A percentile compares a stretch with the other conserved stretches of the same genome.
Evolutionary conservation across 148 eudicot species (phyloP).

Genomic region (Dysphania ambrosioides): DNA sequence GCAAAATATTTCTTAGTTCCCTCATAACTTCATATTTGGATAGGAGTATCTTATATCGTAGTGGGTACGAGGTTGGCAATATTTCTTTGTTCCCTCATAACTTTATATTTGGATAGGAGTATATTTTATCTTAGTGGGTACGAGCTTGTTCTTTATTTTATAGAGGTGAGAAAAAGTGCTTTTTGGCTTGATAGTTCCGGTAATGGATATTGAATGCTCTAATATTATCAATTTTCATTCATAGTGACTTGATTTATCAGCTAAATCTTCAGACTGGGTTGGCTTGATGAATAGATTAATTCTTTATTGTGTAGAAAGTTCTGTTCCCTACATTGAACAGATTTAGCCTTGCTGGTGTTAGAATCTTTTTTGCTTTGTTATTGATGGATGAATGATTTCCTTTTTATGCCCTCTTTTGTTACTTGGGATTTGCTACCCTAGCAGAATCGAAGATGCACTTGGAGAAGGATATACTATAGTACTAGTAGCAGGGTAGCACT

Average conservation of each 20-base stretch:
- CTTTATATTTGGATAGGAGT: background rate
- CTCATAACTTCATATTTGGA: background rate
- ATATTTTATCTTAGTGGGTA: background rate
- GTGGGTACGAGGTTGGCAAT: no score
- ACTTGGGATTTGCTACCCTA: no score
- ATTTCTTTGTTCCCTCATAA: background rate
- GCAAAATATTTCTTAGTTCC: background rate
- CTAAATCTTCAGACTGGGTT: background rate
- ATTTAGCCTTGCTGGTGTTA: no score
- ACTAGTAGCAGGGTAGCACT: no score
- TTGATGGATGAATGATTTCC: no score
- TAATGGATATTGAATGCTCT: background rate
- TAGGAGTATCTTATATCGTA: background rate
- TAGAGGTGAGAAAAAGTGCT: background rate
- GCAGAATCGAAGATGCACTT: no score
- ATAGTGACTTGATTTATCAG: background rate
- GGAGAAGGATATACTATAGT: no score
- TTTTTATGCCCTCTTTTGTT: no score
- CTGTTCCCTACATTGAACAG: no score
- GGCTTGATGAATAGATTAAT: background rate
- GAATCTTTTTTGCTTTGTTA: no score
- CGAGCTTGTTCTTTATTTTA: background rate
- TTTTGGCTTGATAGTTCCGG: background rate
- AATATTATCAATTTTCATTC: background rate
- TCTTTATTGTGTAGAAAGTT: no score